Base-by-base conservation (phyloP, 257 asterid species). In the Ilex asprella region DNA sequence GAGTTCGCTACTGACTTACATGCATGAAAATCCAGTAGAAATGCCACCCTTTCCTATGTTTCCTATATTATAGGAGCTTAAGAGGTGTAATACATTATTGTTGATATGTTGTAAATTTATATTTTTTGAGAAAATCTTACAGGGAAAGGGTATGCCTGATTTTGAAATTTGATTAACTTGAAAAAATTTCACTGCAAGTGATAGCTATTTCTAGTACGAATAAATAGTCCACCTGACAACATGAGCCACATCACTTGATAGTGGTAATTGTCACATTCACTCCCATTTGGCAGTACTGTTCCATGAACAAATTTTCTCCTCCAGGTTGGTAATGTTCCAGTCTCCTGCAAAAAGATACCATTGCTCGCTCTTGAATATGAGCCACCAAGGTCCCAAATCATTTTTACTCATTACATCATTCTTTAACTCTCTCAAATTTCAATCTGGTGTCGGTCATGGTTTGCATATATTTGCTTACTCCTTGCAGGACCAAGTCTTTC, bases 281-380 rank as follows among this genome's bases (percentile, higher is more conserved):
- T 11, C 54, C 41, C 41, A 70, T 43, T 29, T 50, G 41, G 49
- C 62, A 56, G 60, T 15, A 9, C 69, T 3, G 57, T 60, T 32
- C 0, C 5, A 39, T 52, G 10, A 55, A 30, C 41, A 35, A 35
- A 3, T 46, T 74, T 70, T 53, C 47, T 6, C 61, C 69, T 70
- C 67, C 81, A 91, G 99, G 94, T 93, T 66, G 84, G 99, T 60
- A 87, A 84, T 82, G 96, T 87, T 68, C 74, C 97, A 2, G 96
- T 93, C 62, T 77, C 85, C 39, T 93, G 99, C 76, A 64, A 82
- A 75, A 85, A 69, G 83, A 89, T 89, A 63, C 96, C 97, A 35
- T 65, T 93, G 84, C 89, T 77, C 60, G 95, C 96, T 68, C 88
- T 93, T 72, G 97, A 89, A 74, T 93, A 93, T 73, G 89, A 82